Conservation (phyloP, 2,329 filamentous ascomycete genomes). For the Monosporascus cannonballus region DNA sequence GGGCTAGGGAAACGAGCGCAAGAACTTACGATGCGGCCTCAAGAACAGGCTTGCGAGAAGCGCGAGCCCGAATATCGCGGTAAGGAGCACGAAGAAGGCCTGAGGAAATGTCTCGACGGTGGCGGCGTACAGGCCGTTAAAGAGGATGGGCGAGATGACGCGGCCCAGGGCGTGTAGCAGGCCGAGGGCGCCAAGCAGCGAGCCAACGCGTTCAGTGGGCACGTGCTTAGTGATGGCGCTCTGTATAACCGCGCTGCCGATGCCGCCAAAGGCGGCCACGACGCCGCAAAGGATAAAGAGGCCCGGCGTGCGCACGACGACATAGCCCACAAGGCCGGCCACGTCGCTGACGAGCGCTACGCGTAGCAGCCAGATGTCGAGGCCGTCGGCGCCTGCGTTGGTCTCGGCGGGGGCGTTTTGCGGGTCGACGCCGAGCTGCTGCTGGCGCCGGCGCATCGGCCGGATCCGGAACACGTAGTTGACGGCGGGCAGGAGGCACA, state of each 20-base stretch:
- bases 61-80: conserved; percentile 58
- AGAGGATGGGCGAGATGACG: conserved; percentile 72
- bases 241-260: conserved; percentile 80
- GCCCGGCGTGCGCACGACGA: conserved; percentile 53
- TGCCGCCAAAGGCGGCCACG: conserved; percentile 70
- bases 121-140: conserved; percentile 78
- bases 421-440: conserved; percentile 28
- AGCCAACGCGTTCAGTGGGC: conserved; percentile 71
- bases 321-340: conserved; percentile 69
- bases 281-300: conserved; percentile 69
- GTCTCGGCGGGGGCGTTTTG: conserved; percentile 32
- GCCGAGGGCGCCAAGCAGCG: conserved; percentile 83
- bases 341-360: conserved; percentile 70
- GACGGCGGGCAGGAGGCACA: conserved; percentile 68
- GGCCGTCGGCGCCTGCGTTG: conserved; percentile 64
- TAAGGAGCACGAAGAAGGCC: conserved; percentile 74
- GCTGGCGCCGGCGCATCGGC: conserved; percentile 36
- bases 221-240: conserved; percentile 87
- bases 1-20: too few species aligned
- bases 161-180: conserved; percentile 77
- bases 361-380: conserved; percentile 76
- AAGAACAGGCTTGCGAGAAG: conserved; percentile 66
- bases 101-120: conserved; percentile 77
- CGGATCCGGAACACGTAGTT: conserved; percentile 66
- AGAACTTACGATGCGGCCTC: conserved; percentile 62